Evolutionary conservation across 2,329 filamentous ascomycete species (phyloP), one percentile per base, ranked within the genome.

Genomic region (Ustilaginoidea virens): DNA sequence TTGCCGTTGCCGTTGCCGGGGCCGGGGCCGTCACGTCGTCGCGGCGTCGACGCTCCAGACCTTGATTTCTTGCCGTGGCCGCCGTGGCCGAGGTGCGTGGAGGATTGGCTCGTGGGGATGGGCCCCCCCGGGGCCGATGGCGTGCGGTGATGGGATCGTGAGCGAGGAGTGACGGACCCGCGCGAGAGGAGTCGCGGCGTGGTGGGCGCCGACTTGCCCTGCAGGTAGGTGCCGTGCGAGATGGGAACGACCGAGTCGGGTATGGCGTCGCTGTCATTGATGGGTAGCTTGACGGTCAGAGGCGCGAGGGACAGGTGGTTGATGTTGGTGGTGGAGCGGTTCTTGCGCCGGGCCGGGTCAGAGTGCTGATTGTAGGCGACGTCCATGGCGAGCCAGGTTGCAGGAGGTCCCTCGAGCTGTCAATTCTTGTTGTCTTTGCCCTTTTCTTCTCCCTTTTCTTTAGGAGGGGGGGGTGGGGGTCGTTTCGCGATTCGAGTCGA

Each of bases 221-320:
- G 61, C 11, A 75, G 58, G 41, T 77, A 75, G 12, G 69, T 74
- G 7, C 46, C 42, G 21, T 36, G 42, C 9, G 48, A 36, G 19
- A 52, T 44, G 19, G 55, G 45, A 20, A 40, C 35, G 8, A 46
- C 34, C 23, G 48, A 45, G 30, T 62, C 55, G 36, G 47, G 44
- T 18, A 61, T 44, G 38, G 61, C 56, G 28, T 69, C 62, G 32
- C 56, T 51, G 42, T 73, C 68, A 35, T 60, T 54, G 33, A 74
- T 52, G 23, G 72, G 70, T 7, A 77, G 58, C 44, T 66, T 69
- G 29, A 65, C 61, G 15, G 72, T 76, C 31, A 78, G 53, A 17
- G 73, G 73, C n/a, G 69, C 72, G 33, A 77, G 68, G 10, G 66
- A 63, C 34, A 74, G 60, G 40, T 72, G 65, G 42, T 67, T 66